phyloP scores from a whole-genome alignment of 129 eudicot species.

The Mikania micrantha region DNA sequence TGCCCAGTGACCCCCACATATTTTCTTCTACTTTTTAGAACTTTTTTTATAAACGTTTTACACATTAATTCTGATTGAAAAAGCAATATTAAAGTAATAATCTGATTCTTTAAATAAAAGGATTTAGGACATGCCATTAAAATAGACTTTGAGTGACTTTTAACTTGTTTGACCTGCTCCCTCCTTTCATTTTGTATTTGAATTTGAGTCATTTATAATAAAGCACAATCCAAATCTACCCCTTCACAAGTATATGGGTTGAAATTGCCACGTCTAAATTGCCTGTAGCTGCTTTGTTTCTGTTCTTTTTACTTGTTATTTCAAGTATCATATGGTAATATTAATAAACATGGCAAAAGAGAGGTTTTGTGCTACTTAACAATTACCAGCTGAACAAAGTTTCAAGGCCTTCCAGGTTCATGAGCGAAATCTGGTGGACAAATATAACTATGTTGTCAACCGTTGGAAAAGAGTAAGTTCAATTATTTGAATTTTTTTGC shows the following conservation, averaged over 20 bases:
- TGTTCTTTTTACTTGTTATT: not conserved
- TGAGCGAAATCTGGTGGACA: conserved; percentile 81
- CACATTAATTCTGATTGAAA: not conserved
- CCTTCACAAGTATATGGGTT: not conserved
- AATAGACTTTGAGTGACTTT: not conserved
- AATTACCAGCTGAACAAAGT: conserved; percentile 61
- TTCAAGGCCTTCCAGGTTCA: conserved; percentile 68
- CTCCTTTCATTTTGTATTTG: not conserved
- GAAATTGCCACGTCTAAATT: not conserved
- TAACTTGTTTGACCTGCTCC: not conserved
- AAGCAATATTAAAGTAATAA: not conserved
- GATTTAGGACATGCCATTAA: not conserved
- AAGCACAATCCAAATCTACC: no score
- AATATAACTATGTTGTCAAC: conserved; percentile 75
- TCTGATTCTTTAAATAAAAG: not conserved
- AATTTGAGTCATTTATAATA: no score
- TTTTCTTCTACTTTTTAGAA: not conserved
- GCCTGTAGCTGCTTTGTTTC: not conserved
- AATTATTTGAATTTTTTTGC: not conserved
- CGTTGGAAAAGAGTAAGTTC: conserved; percentile 91
- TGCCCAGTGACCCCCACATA: not conserved
- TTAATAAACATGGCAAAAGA: not conserved
- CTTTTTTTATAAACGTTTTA: not conserved
- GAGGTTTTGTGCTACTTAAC: conserved; percentile 39
- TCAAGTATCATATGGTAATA: not conserved